A percentile compares a stretch with the other conserved stretches of the same genome.
Evolutionary conservation across 2,329 filamentous ascomycete genomes (phyloP).

Genomic region (Onygenales sp.): DNA sequence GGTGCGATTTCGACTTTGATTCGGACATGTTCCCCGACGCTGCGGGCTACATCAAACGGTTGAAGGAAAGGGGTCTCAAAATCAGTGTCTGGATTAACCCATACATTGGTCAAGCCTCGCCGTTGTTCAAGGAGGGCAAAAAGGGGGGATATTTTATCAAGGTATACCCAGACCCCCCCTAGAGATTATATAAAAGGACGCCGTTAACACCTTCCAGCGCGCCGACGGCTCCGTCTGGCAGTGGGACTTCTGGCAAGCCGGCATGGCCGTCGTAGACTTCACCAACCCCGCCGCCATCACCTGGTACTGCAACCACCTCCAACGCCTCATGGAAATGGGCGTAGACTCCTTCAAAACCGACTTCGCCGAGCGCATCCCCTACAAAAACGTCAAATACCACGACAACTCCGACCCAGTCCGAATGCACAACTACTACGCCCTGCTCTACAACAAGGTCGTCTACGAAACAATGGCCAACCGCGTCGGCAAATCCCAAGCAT

Average conservation of each 20-base stretch:
- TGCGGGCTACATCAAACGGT: constrained; percentile 47
- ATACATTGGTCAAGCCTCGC: constrained; percentile 55
- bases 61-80: constrained; percentile 52
- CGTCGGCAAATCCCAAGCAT: constrained; percentile 42
- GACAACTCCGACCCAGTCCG: constrained; percentile 46
- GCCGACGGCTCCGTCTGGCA: constrained; percentile 58
- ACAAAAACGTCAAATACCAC: constrained; percentile 50
- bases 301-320: constrained; percentile 52
- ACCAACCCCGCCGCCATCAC: constrained; percentile 54
- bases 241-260: constrained; percentile 61
- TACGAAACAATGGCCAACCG: constrained; percentile 51
- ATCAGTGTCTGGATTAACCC: constrained; percentile 63
- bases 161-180: too few relatives aligned
- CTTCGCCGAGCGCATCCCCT: constrained; percentile 57
- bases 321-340: constrained; percentile 51
- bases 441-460: constrained; percentile 55
- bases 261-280: constrained; percentile 58
- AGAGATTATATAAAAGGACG: too few relatives aligned
- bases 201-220: constrained; percentile 38
- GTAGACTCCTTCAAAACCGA: constrained; percentile 60
- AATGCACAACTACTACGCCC: constrained; percentile 62
- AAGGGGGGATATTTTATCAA: constrained; percentile 44
- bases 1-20: constrained; percentile 60
- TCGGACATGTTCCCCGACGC: constrained; percentile 54
- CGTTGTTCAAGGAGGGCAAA: constrained; percentile 49